Evolutionary conservation across 768 basidiomycete genomes (phyloP), one percentile per base, ranked within the genome.

Genomic region (Phylloporus rhodoxanthus): DNA sequence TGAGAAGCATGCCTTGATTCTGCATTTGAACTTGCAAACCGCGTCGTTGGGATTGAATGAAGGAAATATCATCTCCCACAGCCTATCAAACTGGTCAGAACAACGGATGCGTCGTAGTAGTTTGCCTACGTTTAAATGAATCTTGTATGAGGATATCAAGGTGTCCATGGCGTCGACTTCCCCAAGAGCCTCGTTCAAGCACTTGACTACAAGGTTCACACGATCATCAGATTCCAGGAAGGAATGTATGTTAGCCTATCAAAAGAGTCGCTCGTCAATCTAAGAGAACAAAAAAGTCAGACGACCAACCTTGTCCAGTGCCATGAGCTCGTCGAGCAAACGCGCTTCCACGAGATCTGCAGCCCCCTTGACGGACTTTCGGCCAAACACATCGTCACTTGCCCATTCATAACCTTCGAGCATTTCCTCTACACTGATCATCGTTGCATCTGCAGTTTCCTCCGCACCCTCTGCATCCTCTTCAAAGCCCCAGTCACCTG

Each of bases 331-430:
- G 52, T 95, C 90, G 37, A 90, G 66, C 40, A 99, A 68, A 55
- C 93, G 74, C 20, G 88, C 86, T 68, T 98, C 92, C 53, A 98
- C 93, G 57, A 94, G 76, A 63, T 97, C 95, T 33, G 90, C 91
- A 8, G 88, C 83, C 10, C 85, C 85, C 58, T 78, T 75, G 15
- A 76, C 74, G 46, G 79, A 77, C 61, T 79, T 83, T 56, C 81
- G 72, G 13, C 77, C 80, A 38, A 86, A 72, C n/a, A 85, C 73
- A 62, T 85, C 84, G 48, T 86, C 87, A 53, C 83, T 85, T 4
- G 90, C 85, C 93, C 93, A 98, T 66, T 98, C 96, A 60, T 96
- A 96, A 0, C 96, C 94, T 60, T 99, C 96, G 21, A 99, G 75
- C 91, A 99, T 94, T 65, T 99, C 96, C 64, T 99, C 96, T 2